Evolutionary conservation across 345 rosid species (phyloP), one percentile per base, ranked within the genome.

Genomic region (Eucalyptus camaldulensis): DNA sequence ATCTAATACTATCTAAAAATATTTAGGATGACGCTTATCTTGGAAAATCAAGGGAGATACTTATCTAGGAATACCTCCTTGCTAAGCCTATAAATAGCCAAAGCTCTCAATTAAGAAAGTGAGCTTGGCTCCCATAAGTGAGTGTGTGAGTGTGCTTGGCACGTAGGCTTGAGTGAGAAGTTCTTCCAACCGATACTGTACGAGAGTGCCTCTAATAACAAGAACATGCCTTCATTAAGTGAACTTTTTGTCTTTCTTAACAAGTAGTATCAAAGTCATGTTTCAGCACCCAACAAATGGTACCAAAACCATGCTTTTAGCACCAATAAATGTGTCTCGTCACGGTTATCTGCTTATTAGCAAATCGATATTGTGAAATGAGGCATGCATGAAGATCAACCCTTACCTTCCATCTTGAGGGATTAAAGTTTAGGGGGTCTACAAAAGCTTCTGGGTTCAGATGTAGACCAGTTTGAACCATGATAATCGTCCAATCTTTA

Each of bases 361-460:
- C 31, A 60, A 21, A 56, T 19, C 13, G 4, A 22, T 80, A 25
- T 31, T 33, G 56, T 37, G 33, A 54, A 22, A 49, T 60, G 31
- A 13, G 67, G 67, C 7, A 60, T 27, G 67, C 15, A 29, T 60
- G 67, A 60, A 60, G 31, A 60, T 60, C 1, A 40, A 22, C 21
- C 16, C 6, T 50, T 72, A 90, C 90, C 94, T 91, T 89, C 94
- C 94, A 94, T 88, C 95, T 90, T 92, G 94, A 93, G 14, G 95
- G 96, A 88, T 94, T 94, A 80, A 93, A 93, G 47, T 86, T 60
- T 13, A 89, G 91, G 3, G 93, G 94, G 45, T 94, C 91, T 22
- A 89, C 91, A 29, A 91, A 94, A 21, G 81, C 90, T 16, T 69
- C 87, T 13, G 94, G 87, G 87, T 89, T 87, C 53, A 85, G 89